Evolutionary conservation across 148 eudicot genomes (phyloP).

Genomic region (Rhododendron ferrugineum): DNA sequence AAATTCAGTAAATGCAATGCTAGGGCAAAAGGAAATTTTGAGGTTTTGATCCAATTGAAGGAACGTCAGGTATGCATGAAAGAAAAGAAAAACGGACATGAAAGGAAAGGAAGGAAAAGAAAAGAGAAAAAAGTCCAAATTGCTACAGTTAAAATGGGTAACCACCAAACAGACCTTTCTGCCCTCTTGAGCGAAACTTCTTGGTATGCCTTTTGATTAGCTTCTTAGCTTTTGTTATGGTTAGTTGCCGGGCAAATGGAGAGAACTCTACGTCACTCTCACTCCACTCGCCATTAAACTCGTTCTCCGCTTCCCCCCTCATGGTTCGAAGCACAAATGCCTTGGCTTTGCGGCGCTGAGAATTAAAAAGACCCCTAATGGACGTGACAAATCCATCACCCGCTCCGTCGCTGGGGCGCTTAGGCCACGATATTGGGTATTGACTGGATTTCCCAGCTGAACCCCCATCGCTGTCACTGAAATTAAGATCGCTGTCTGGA

Average conservation of each 20-base stretch:
- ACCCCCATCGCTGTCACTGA: conserved; percentile 89
- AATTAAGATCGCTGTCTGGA: conserved; percentile 62
- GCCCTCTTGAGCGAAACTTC: conserved; percentile 76
- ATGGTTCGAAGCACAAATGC: conserved; percentile 94
- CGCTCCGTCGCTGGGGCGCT: conserved; percentile 82
- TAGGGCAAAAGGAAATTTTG: not conserved
- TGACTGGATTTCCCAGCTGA: conserved; percentile 61
- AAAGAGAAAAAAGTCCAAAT: not conserved
- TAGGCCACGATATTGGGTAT: conserved; percentile 53
- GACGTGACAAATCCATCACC: conserved; percentile 97
- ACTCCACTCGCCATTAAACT: conserved; percentile 80
- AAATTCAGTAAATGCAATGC: not conserved
- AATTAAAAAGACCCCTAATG: conserved; percentile 77
- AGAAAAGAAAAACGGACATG: not conserved
- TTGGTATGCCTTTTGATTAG: conserved; percentile 89
- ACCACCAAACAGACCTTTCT: conserved; percentile 52
- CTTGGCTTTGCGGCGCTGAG: conserved; percentile 95
- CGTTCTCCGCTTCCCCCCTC: conserved; percentile 90
- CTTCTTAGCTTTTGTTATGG: conserved; percentile 82
- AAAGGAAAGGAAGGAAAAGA: not conserved
- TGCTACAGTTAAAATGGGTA: not conserved
- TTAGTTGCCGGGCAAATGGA: conserved; percentile 88
- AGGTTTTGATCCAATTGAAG: not conserved
- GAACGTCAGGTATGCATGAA: not conserved
- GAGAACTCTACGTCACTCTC: conserved; percentile 89